Base-by-base conservation (phyloP, 106 monocot genomes). In the Dioscorea zingiberensis region DNA sequence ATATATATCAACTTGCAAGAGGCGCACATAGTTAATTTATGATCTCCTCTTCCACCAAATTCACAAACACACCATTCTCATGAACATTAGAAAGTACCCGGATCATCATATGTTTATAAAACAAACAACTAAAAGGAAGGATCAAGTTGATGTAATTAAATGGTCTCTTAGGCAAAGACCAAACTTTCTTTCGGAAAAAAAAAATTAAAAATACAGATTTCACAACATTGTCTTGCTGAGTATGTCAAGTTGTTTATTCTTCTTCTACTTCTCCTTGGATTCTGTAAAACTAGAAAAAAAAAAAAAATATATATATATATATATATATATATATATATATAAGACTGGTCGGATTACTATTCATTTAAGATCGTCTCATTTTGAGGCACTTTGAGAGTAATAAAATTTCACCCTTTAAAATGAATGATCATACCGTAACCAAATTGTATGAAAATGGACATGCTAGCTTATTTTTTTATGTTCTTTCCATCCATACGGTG, bases 81-180 rank as follows among this genome's bases (percentile, higher is more conserved):
- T 1, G 7, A 47, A 47, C 46, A 47, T 8, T 47, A 47, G 13
- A 47, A 47, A 8, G 46, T n/a, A 51, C 5, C 14, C 19, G 4
- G 14, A 16, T 51, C 51, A 51, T 51, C 21, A 56, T 19, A 21
- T 56, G 15, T 53, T 18, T 19, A 53, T 18, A 53, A 56, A 56
- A 22, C 23, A 18, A 19, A 56, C 12, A 56, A 56, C 24, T 3
- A 2, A 0, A 22, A 2, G 21, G 2, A 56, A 24, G 21, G 56
- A 25, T 22, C 22, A 0, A 56, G 0, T 12, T 3, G 11, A 2
- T n/a, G n/a, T n/a, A n/a, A n/a, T n/a, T n/a, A n/a, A n/a, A n/a
- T n/a, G 56, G 56, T 24, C 56, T 56, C 21, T 24, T 21, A 56
- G 56, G 21, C 21, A 24, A 56, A 56, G 56, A 56, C 56, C 56